Percentiles rank a stretch among this genome's conserved stretches.
Evolutionary conservation across 2,329 filamentous ascomycete genomes (phyloP).

Genomic region (Hypoxylon sp.): DNA sequence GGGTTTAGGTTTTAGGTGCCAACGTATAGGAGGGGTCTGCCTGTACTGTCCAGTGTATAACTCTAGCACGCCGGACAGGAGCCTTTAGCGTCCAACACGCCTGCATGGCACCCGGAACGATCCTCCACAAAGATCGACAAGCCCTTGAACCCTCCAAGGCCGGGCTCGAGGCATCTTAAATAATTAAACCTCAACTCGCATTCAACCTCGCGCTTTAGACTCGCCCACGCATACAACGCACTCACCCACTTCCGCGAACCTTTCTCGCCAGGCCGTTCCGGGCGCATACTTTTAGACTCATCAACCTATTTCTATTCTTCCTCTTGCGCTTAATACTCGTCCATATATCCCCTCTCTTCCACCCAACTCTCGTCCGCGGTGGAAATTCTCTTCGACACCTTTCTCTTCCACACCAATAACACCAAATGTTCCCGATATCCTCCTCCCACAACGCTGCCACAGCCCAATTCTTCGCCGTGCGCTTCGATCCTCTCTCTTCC

Average conservation of each 20-base stretch:
- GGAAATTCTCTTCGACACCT: conserved; percentile 29
- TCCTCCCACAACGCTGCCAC: conserved; percentile 38
- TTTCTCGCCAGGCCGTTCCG: background rate
- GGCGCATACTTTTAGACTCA: background rate
- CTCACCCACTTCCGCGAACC: background rate
- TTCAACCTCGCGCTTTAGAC: background rate
- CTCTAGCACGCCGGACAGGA: background rate
- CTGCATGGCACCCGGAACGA: background rate
- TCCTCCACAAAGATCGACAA: background rate
- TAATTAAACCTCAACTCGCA: background rate
- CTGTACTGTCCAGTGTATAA: background rate
- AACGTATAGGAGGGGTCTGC: background rate
- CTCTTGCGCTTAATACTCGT: conserved; percentile 16
- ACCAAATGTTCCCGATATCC: conserved; percentile 44
- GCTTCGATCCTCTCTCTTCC: conserved; percentile 31
- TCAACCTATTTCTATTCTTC: conserved; percentile 3
- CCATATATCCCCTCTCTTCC: conserved; percentile 5
- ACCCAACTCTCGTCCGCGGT: background rate
- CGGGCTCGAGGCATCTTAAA: background rate
- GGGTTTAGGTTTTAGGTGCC: conserved; percentile 21
- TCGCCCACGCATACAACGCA: background rate
- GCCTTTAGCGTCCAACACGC: conserved; percentile 3
- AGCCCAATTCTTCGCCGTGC: conserved; percentile 38
- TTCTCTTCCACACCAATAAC: conserved; percentile 26
- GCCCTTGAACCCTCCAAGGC: background rate